A percentile compares a stretch with the other conserved stretches of the same genome.
Conservation (phyloP, 1,139 yeast genomes). For the Taphrina flavorubra region DNA sequence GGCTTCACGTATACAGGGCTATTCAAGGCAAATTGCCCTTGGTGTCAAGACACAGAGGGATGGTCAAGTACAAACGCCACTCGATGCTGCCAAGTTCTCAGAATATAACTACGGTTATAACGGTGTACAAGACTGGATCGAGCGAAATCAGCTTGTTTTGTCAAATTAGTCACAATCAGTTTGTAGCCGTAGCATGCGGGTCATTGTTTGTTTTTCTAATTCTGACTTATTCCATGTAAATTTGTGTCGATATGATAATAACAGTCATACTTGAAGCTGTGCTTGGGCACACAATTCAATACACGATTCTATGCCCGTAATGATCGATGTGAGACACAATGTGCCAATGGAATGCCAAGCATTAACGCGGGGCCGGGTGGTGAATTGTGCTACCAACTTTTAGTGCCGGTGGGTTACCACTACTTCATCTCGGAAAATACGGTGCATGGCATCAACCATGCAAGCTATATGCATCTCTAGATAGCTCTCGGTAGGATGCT, state of each 20-base stretch:
- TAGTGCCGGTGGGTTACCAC: not conserved
- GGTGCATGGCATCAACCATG: not conserved
- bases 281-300: no score
- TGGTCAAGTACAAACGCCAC: not conserved
- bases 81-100: conserved; percentile 3
- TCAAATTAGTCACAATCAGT: not conserved
- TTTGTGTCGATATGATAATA: no score
- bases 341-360: no score
- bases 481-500: not conserved
- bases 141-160: not conserved
- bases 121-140: conserved; percentile 1
- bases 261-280: no score
- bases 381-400: no score
- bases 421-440: not conserved
- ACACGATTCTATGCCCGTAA: no score
- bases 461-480: not conserved
- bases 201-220: no score
- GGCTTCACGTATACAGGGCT: not conserved
- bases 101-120: not conserved
- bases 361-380: no score
- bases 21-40: not conserved
- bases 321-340: no score
- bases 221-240: no score
- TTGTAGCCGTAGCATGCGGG: not conserved
- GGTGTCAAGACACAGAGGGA: not conserved